A percentile compares a stretch with the other conserved stretches of the same genome.
Conservation (phyloP, 306 rosid genomes). For the Begonia loranthoides region DNA sequence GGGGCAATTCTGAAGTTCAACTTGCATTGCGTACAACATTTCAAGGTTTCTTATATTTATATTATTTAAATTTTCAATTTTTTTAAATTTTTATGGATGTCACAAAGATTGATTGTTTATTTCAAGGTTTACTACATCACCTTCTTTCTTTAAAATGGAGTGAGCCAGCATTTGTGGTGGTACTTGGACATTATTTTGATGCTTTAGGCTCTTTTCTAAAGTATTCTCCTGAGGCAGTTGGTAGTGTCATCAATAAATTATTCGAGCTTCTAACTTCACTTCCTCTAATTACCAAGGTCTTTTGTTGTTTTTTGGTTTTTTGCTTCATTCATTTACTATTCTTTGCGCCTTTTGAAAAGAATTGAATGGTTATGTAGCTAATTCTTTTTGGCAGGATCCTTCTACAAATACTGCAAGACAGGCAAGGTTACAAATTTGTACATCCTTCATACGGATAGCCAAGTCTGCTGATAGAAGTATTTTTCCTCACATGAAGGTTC, state of each 20-base stretch:
- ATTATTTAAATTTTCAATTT: conserved; percentile 4
- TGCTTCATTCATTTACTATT: conserved; percentile 11
- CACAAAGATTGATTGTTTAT: conserved; percentile 14
- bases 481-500: conserved; percentile 95
- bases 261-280: conserved; percentile 88
- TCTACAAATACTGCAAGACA: conserved; percentile 61
- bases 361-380: conserved; percentile 9
- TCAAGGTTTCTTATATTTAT: conserved; percentile 46
- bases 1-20: conserved; percentile 56
- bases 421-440: conserved; percentile 87
- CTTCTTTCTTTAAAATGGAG: conserved; percentile 80
- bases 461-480: conserved; percentile 85
- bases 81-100: conserved; percentile 10
- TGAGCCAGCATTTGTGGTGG: conserved; percentile 80
- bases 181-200: conserved; percentile 78
- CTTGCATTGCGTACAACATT: conserved; percentile 48
- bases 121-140: conserved; percentile 72
- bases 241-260: conserved; percentile 75
- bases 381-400: conserved; percentile 46
- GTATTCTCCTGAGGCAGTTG: conserved; percentile 80
- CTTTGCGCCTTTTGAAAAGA: conserved; percentile 5
- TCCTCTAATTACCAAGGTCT: conserved; percentile 58
- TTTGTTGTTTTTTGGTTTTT: conserved; percentile 2
- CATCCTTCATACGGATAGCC: conserved; percentile 91
- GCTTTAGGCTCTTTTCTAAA: conserved; percentile 87